phyloP scores from a whole-genome alignment of 116 monocot species.

The Phalaenopsis hybrid region DNA sequence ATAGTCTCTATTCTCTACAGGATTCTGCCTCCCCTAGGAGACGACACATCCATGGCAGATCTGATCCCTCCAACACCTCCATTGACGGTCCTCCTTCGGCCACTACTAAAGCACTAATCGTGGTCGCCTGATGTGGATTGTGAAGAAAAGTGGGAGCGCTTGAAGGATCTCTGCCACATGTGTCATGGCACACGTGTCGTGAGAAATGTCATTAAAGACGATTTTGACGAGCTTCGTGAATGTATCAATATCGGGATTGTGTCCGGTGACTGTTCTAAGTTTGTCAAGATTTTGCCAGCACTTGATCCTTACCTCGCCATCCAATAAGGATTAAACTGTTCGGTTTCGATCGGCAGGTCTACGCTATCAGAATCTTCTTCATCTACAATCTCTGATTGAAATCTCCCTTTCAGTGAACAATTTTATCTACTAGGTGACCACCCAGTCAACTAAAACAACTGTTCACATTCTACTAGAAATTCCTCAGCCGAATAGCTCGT shows the following conservation, averaged over 20 bases:
- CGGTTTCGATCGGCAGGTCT: background rate
- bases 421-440: too few species aligned
- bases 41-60: background rate
- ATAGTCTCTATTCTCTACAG: background rate
- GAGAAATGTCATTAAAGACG: slow-evolving; percentile 35
- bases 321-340: slow-evolving; percentile 7
- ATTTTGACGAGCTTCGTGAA: slow-evolving; percentile 41
- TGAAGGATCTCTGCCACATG: slow-evolving; percentile 22
- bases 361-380: background rate
- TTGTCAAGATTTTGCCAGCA: slow-evolving; percentile 29
- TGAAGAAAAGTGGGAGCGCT: slow-evolving; percentile 35
- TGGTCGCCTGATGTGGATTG: slow-evolving; percentile 40
- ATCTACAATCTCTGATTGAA: slow-evolving; percentile 11
- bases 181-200: slow-evolving; percentile 13
- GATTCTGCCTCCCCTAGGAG: background rate
- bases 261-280: slow-evolving; percentile 15
- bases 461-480: too few species aligned
- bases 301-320: slow-evolving; percentile 45
- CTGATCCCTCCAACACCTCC: background rate
- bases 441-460: too few species aligned
- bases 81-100: background rate
- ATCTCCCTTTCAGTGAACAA: slow-evolving; percentile 29
- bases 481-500: too few species aligned
- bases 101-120: slow-evolving; percentile 30
- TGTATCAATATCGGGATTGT: slow-evolving; percentile 47